Evolutionary conservation across 2,329 filamentous ascomycete genomes (phyloP), one percentile per base, ranked within the genome.

Genomic region (Xylariaceae sp.): DNA sequence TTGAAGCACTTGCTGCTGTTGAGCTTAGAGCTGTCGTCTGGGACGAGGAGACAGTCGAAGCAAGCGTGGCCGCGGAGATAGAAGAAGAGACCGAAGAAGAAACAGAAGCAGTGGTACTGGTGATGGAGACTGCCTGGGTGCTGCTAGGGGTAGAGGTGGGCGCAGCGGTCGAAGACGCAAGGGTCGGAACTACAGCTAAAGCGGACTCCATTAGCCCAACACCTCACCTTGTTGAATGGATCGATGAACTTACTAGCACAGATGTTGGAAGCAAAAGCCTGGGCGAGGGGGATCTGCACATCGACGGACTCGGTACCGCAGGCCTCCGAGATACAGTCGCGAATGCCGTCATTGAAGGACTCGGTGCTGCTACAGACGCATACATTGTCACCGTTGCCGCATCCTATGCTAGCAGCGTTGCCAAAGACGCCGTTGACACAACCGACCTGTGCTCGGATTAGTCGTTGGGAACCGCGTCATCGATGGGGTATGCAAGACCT

Each of bases 341-440:
- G 66, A 51, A 79, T 71, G n/a, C 74, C 75, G 57, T 66, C 61
- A 1, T 62, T 11, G 3, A 70, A 76, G 17, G 67, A 67, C 0
- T 51, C 51, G 9, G 68, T 56, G 9, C 73, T 73, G 34, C 61
- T 65, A 63, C 79, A 81, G 13, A 80, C 70, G 61, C 79, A 81
- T 13, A 69, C 30, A 1, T 56, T 68, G 56, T 73, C 70, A 5
- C 68, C 68, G 9, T 60, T 60, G 4, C 62, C 62, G 53, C 72
- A 74, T 34, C 67, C 68, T 9, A 72, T 58, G 9, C 42, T 53
- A 6, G 49, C 58, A 2, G 61, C 58, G 52, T 68, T 66, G 4
- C 58, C 48, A 34, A 69, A 66, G 39, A 69, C 68, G 15, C 68
- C 68, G 58, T 55, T 64, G 53, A 71, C 66, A 57, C 70, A 71